Evolutionary conservation across 345 rosid species (phyloP), one percentile per base, ranked within the genome.

Genomic region (Cardamine resedifolia): DNA sequence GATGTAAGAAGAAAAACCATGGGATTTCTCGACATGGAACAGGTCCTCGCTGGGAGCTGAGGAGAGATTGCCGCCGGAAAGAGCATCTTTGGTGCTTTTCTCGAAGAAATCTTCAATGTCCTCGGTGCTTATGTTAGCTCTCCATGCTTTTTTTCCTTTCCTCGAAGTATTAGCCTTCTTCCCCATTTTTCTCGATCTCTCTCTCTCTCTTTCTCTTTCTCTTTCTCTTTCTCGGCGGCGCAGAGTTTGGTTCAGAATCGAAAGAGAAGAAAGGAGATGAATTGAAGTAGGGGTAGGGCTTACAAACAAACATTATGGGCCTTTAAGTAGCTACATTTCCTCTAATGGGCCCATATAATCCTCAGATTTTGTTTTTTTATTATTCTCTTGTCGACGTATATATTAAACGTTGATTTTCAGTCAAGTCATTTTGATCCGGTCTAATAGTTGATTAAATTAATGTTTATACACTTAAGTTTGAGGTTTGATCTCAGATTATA

Each of bases 131-230:
- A 88, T 95, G 83, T 91, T 95, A 1, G 93, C 96, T 64, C 97
- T 88, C 99, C 99, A 95, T 26, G 90, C 97, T 73, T 95, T 95
- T 75, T 95, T 91, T 18, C 96, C 96, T 78, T 95, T 95, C 76
- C 97, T 83, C 24, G 97, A 91, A 19, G 81, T 83, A 65, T 89
- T 94, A 2, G 89, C 49, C 50, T 57, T 82, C 83, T 89, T 91
- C 70, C 92, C 90, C 96, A 89, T 89, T 59, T 75, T 55, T n/a
- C 47, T 43, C 64, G 30, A 15, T 64, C 19, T 7, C 66, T 69
- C n/a, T 44, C 12, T 39, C n/a, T n/a, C n/a, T n/a, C n/a, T n/a
- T n/a, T n/a, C n/a, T n/a, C n/a, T n/a, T n/a, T n/a, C n/a, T n/a
- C n/a, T n/a, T 27, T 44, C 71, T 47, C 4, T 39, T 15, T 15